Evolutionary conservation across 2,329 filamentous ascomycete genomes (phyloP).

Genomic region (Aspergillus uvarum): DNA sequence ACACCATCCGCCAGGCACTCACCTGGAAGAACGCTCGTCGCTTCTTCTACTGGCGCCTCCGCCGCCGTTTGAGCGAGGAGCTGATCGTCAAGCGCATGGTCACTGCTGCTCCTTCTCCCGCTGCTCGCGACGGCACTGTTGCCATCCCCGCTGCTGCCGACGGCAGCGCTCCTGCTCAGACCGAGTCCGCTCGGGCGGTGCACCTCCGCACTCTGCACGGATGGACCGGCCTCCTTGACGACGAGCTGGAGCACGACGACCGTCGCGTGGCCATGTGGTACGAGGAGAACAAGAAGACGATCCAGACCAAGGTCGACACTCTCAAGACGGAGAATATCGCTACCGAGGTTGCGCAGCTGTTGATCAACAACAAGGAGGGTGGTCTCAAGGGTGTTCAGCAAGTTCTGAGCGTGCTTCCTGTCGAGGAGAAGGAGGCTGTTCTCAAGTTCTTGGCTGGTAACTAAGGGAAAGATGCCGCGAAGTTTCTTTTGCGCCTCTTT

Average conservation of each 20-base stretch:
- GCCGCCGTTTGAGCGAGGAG: slow-evolving; percentile 94
- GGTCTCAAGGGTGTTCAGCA: slow-evolving; percentile 84
- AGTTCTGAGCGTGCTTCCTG: slow-evolving; percentile 80
- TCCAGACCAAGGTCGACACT: slow-evolving; percentile 79
- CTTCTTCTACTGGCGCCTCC: slow-evolving; percentile 99
- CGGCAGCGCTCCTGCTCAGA: slow-evolving; percentile 22
- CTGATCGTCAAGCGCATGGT: slow-evolving; percentile 90
- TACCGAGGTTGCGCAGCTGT: slow-evolving; percentile 66
- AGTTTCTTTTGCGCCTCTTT: background rate
- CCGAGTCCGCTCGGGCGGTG: slow-evolving; percentile 58
- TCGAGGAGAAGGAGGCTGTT: slow-evolving; percentile 82
- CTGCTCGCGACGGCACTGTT: slow-evolving; percentile 36
- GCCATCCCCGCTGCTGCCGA: slow-evolving; percentile 42
- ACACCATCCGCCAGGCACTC: slow-evolving; percentile 79
- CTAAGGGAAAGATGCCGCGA: background rate
- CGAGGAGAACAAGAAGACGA: slow-evolving; percentile 83
- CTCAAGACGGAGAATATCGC: slow-evolving; percentile 75
- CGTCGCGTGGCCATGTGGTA: slow-evolving; percentile 89
- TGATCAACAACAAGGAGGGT: slow-evolving; percentile 65
- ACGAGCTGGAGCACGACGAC: slow-evolving; percentile 76
- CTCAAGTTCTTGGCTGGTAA: slow-evolving; percentile 54
- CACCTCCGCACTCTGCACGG: slow-evolving; percentile 76
- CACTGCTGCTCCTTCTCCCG: slow-evolving; percentile 42
- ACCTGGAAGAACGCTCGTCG: slow-evolving; percentile 86
- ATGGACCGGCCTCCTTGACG: slow-evolving; percentile 69